Conservation (phyloP, 768 basidiomycete genomes). For the Tulasnella sp. region DNA sequence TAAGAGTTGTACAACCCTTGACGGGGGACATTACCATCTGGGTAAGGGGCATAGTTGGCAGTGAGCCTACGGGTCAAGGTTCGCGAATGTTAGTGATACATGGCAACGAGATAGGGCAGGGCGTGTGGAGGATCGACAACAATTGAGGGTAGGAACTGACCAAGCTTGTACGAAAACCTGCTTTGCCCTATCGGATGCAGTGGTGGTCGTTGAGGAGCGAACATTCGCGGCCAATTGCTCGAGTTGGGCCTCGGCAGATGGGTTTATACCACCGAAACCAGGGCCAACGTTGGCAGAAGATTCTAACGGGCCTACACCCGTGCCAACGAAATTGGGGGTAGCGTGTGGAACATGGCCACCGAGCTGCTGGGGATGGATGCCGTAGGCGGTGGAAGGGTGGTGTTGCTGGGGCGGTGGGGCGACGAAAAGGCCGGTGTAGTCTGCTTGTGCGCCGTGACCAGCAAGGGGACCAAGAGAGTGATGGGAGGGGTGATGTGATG, state of each 20-base stretch:
- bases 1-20: conserved; percentile 93
- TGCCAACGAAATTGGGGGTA: not conserved
- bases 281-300: not conserved
- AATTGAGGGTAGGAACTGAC: conserved; percentile 37
- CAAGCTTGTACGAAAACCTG: conserved; percentile 90
- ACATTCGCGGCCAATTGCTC: conserved; percentile 82
- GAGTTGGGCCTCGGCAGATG: conserved; percentile 57
- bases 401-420: not conserved
- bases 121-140: not conserved
- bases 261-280: conserved; percentile 65
- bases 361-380: not conserved
- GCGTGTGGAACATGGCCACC: not conserved
- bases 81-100: not conserved
- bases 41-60: conserved; percentile 81
- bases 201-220: conserved; percentile 78
- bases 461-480: not conserved
- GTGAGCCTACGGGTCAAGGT: conserved; percentile 45
- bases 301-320: not conserved
- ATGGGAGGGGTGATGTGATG: not conserved
- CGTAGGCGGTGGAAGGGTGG: not conserved
- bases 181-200: conserved; percentile 81
- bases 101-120: not conserved
- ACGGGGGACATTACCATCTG: conserved; percentile 85
- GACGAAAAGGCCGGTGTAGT: conserved; percentile 7
- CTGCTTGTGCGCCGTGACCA: not conserved